A percentile compares a stretch with the other conserved stretches of the same genome.
Conservation (phyloP, 192 early-diverging fungal species). For the Borealophlyctis nickersoniae region DNA sequence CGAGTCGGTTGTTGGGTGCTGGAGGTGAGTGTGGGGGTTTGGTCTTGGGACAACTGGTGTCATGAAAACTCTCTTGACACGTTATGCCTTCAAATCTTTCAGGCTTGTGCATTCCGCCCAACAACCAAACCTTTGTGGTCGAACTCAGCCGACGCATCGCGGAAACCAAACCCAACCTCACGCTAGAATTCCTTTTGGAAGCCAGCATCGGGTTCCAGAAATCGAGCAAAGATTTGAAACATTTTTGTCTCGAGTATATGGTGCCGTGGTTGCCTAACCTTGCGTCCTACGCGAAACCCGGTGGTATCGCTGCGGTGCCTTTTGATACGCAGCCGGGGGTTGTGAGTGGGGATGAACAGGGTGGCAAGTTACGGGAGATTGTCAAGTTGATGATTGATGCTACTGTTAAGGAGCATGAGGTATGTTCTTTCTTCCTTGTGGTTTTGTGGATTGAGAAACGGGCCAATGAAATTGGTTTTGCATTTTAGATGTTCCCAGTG, state of each 20-base stretch:
- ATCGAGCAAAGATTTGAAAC: constrained; percentile 65
- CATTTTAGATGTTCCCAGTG: constrained; percentile 68
- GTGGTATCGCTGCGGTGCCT: constrained; percentile 29
- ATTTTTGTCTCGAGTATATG: constrained; percentile 84
- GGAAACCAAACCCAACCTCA: constrained; percentile 68
- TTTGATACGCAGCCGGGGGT: constrained; percentile 32
- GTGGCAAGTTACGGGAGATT: constrained; percentile 65
- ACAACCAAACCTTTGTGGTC: constrained; percentile 80
- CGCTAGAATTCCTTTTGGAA: constrained; percentile 86
- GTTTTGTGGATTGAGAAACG: too few relatives aligned
- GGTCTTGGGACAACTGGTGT: not conserved
- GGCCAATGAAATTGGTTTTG: too few relatives aligned
- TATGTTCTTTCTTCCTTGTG: constrained; percentile 28
- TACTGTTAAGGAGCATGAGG: constrained; percentile 76
- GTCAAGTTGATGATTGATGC: constrained; percentile 75
- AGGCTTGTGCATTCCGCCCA: constrained; percentile 86
- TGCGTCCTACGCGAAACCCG: constrained; percentile 49
- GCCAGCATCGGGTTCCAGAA: constrained; percentile 77
- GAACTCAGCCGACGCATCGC: constrained; percentile 81
- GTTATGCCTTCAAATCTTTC: constrained; percentile 5
- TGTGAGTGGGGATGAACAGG: constrained; percentile 31
- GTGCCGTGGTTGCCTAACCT: constrained; percentile 85
- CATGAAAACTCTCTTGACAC: not conserved
- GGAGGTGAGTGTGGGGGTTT: constrained; percentile 42
- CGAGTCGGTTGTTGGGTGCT: constrained; percentile 72